Base-by-base conservation (phyloP, 306 rosid species). In the Carpinus fangiana region DNA sequence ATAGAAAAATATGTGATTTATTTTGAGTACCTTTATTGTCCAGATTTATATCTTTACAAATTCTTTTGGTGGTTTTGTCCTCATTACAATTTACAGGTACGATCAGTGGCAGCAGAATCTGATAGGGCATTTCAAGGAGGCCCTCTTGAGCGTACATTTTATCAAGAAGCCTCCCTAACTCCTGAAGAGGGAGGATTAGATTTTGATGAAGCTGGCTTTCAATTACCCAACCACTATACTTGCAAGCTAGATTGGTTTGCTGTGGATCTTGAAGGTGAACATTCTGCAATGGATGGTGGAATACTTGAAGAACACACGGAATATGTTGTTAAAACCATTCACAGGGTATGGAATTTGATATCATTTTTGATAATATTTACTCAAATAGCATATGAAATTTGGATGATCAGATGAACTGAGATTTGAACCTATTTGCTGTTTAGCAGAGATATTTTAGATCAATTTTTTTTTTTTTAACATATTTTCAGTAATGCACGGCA, bases 241-340 rank as follows among this genome's bases (percentile, higher is more conserved):
- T 87, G 90, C 86, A 86, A 82, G 91, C 78, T 95, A 84, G 99
- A 95, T 80, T 93, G 98, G 99, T 93, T 95, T 78, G 82, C 97
- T 0, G 98, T 91, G 81, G 99, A 95, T 85, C 99, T 95, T 71
- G 98, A 93, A 86, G 98, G 98, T 18, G 98, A 95, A 65, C 99
- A 95, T 86, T 95, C 99, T 59, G 99, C 99, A 53, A 87, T 95
- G 99, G 99, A 95, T 85, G 96, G 97, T 78, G 94, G 92, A 6
- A 90, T 95, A 85, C 89, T 95, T 56, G 97, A 91, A 87, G 96
- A 90, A 70, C 99, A 95, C 79, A 81, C 94, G 60, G 92, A 91
- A 72, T 95, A 89, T 88, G 98, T 95, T 80, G 93, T 95, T 51
- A 87, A 86, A 73, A 92, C 97, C 80, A 90, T 95, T 81, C 93